phyloP scores from a whole-genome alignment of 116 monocot genomes.

The Trichopus zeylanicus region DNA sequence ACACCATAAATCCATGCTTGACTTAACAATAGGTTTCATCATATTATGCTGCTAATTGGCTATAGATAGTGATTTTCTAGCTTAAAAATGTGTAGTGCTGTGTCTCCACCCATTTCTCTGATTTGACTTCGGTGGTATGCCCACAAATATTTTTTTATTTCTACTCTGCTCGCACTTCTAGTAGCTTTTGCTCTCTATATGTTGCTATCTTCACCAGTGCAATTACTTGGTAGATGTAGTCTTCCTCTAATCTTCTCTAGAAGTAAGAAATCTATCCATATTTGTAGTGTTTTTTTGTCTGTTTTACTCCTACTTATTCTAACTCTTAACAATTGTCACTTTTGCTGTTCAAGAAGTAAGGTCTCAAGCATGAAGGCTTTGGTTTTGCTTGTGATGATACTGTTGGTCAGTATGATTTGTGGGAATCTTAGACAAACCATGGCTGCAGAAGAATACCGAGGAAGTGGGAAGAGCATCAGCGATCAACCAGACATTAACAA shows the following conservation, averaged over 20 bases:
- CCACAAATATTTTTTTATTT: neutral
- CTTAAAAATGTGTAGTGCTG: neutral
- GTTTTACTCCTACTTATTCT: no score
- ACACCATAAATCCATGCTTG: neutral
- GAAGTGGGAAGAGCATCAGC: neutral
- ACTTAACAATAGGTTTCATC: neutral
- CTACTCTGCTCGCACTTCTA: neutral
- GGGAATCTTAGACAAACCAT: neutral
- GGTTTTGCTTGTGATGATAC: neutral
- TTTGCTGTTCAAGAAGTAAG: no score
- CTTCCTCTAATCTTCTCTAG: neutral
- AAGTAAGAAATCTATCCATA: no score
- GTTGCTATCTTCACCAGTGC: neutral
- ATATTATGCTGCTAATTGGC: neutral
- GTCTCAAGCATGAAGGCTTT: neutral
- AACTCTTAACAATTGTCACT: no score
- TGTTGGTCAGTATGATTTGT: neutral
- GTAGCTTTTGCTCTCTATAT: neutral
- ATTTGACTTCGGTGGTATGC: neutral
- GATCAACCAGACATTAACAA: neutral
- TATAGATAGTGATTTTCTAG: neutral
- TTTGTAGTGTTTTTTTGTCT: no score
- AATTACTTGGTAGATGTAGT: neutral
- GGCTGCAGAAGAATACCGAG: no score
- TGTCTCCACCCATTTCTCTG: neutral